Conservation (phyloP, 805 yeast species). For the Soucietia sequanensis region DNA sequence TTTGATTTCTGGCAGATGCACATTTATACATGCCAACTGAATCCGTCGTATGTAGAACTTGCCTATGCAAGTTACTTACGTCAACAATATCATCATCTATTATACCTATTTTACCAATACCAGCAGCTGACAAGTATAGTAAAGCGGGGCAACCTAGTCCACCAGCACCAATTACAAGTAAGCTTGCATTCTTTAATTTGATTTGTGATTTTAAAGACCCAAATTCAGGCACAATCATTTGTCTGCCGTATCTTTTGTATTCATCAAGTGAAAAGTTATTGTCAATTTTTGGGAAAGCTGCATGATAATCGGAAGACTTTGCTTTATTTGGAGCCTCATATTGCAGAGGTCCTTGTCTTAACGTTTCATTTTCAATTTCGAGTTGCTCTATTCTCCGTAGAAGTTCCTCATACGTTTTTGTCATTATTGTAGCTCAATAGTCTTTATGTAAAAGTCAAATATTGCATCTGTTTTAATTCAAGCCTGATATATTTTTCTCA, state of each 20-base stretch:
- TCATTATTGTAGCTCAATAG: too few relatives aligned
- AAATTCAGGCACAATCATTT: conserved; percentile 86
- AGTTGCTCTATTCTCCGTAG: conserved; percentile 17
- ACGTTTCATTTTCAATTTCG: conserved; percentile 16
- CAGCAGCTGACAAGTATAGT: conserved; percentile 81
- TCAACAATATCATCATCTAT: conserved; percentile 88
- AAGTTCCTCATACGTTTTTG: conserved; percentile 24
- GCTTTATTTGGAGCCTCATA: conserved; percentile 1
- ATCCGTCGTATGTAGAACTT: conserved; percentile 70
- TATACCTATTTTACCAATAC: conserved; percentile 81
- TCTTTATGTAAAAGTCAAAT: too few relatives aligned
- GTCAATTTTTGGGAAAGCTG: conserved; percentile 6
- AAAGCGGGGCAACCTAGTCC: conserved; percentile 95
- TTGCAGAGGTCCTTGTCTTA: conserved; percentile 1
- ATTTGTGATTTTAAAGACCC: conserved; percentile 55
- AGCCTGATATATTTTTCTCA: too few relatives aligned
- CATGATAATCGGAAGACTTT: background rate
- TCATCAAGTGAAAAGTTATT: conserved; percentile 53
- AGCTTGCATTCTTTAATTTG: conserved; percentile 52
- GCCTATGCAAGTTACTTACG: conserved; percentile 83
- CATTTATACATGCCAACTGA: conserved; percentile 71
- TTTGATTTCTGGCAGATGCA: conserved; percentile 66
- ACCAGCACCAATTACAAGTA: conserved; percentile 92
- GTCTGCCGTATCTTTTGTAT: conserved; percentile 85
- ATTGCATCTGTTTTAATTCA: too few relatives aligned